phyloP scores from a whole-genome alignment of 345 rosid species.

The Clarkia xantiana region DNA sequence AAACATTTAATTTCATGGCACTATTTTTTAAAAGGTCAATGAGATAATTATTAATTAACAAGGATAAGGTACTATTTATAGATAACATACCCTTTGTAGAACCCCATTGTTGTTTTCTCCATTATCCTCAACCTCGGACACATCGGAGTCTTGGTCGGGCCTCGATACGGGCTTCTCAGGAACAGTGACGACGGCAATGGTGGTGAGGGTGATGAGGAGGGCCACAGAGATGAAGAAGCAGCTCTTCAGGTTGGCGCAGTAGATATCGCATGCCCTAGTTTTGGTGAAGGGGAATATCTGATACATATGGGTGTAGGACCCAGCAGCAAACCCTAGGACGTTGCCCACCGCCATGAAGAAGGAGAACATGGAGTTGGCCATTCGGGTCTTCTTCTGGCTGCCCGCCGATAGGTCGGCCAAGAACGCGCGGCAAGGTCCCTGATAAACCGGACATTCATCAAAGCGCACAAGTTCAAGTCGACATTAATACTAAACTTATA shows the following conservation, averaged over 20 bases:
- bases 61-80: not conserved
- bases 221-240: constrained; percentile 29
- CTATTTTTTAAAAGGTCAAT: too few relatives aligned
- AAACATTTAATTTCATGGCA: too few relatives aligned
- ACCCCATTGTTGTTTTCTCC: not conserved
- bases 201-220: constrained; percentile 15
- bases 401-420: constrained; percentile 29
- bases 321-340: constrained; percentile 30
- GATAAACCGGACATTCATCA: too few relatives aligned
- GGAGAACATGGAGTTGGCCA: constrained; percentile 22
- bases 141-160: not conserved
- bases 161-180: constrained; percentile 12
- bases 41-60: too few relatives aligned
- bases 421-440: constrained; percentile 28
- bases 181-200: constrained; percentile 15
- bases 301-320: constrained; percentile 16
- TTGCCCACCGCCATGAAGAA: constrained; percentile 47
- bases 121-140: not conserved
- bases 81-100: not conserved
- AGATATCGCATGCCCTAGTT: constrained; percentile 28
- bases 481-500: too few relatives aligned
- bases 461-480: too few relatives aligned
- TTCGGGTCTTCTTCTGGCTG: constrained; percentile 20
- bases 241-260: constrained; percentile 35
- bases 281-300: constrained; percentile 23